A percentile compares a stretch with the other conserved stretches of the same genome.
Conservation (phyloP, 1,139 yeast genomes). For the Suhomyces wounanorum region DNA sequence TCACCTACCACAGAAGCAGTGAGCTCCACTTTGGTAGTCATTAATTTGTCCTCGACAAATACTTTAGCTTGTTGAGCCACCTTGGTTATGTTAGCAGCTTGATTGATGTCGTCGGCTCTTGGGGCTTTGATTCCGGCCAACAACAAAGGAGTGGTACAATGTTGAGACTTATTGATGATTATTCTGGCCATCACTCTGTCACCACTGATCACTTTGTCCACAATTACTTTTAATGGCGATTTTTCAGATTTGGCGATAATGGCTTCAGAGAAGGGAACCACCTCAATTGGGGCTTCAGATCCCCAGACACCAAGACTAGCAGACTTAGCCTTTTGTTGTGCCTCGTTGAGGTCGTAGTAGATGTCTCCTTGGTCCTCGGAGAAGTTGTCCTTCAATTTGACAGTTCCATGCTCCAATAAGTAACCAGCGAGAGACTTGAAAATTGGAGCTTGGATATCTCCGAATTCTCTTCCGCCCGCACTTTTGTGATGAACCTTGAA, state of each 20-base stretch:
- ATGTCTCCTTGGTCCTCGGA: slow-evolving; percentile 37
- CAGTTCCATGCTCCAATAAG: slow-evolving; percentile 60
- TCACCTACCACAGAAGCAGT: slow-evolving; percentile 61
- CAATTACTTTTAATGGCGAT: slow-evolving; percentile 55
- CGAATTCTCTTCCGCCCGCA: slow-evolving; percentile 63
- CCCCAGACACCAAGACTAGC: slow-evolving; percentile 61
- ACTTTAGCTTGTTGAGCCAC: slow-evolving; percentile 67
- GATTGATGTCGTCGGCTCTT: slow-evolving; percentile 56
- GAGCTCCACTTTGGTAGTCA: slow-evolving; percentile 57
- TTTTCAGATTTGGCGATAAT: slow-evolving; percentile 40
- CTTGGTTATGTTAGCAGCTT: slow-evolving; percentile 36
- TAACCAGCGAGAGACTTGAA: slow-evolving; percentile 61
- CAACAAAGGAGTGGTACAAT: slow-evolving; percentile 56
- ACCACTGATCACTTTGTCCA: slow-evolving; percentile 77
- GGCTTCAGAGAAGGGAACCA: slow-evolving; percentile 37
- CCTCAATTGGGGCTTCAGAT: slow-evolving; percentile 20
- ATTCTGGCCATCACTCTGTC: slow-evolving; percentile 69
- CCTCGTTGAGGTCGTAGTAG: slow-evolving; percentile 28
- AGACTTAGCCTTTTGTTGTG: slow-evolving; percentile 54
- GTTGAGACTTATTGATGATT: slow-evolving; percentile 43
- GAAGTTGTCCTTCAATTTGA: slow-evolving; percentile 61
- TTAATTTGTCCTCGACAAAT: slow-evolving; percentile 66
- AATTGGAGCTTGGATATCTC: slow-evolving; percentile 68
- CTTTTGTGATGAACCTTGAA: slow-evolving; percentile 58
- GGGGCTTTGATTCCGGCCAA: slow-evolving; percentile 78